Base-by-base conservation (phyloP, 108 stramenopile species). In the Phaeodactylum tricornutum region DNA sequence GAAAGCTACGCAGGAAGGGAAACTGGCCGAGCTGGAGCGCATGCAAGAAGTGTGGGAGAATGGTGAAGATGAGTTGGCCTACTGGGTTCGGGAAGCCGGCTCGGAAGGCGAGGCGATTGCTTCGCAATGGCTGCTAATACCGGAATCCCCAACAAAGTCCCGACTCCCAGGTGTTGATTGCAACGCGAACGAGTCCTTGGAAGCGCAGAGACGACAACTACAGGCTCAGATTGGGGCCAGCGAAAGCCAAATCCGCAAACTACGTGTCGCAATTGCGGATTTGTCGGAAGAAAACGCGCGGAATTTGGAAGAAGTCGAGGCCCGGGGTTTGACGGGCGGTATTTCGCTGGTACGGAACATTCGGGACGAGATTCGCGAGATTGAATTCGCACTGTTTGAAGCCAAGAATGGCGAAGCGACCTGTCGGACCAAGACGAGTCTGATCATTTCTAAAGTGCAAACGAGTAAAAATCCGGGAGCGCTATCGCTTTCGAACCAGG, bases 251-350 rank as follows among this genome's bases (percentile, higher is more conserved):
- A 64, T 63, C 54, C 51, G 73, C 9, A 79, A 79, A 33, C 57
- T 90, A 9, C 73, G 84, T 7, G 64, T 70, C 1, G 79, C 80
- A 0, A 85, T 90, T 33, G 50, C 81, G 14, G 77, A 71, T 47
- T 55, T 90, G 23, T 79, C 87, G 8, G 81, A 90, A 50, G 84
- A 83, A 56, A 72, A 55, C 58, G 54, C 66, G 7, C 30, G 63
- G 28, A 69, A 67, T 46, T 31, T 69, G 43, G 48, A 52, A 17
- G 83, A 83, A 43, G 81, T 90, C 9, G 74, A 83, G 57, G 30
- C 59, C 0, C 78, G 63, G 29, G 84, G 84, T 11, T 50, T 90
- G 49, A 43, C 62, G 1, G 87, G 87, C 7, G 87, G 75, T 8
- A 74, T 78, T 43, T 50, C 56, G 20, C 46, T 84, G 29, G 77